Conservation (phyloP, 73 alveolate genomes). For the Uronychia binucleata region DNA sequence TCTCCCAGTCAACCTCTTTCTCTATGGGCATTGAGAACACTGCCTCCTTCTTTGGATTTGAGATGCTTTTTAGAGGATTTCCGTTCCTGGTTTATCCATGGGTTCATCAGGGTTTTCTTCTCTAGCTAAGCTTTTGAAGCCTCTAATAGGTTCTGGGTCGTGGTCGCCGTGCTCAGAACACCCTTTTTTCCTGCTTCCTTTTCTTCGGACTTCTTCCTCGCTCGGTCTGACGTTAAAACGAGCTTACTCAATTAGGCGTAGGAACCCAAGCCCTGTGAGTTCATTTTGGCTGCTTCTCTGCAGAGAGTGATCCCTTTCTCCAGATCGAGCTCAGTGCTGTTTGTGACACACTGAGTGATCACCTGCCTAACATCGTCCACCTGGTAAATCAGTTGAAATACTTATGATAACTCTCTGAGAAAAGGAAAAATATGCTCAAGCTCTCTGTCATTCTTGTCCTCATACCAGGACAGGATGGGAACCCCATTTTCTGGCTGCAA, state of each 20-base stretch:
- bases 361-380: constrained; percentile 53
- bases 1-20: not conserved
- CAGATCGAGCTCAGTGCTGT: constrained; percentile 4
- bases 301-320: not conserved
- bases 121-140: not conserved
- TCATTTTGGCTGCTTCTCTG: too few relatives aligned
- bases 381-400: too few relatives aligned
- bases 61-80: not conserved
- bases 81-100: not conserved
- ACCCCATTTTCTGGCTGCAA: constrained; percentile 72
- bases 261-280: too few relatives aligned
- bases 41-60: not conserved
- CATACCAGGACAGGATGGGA: constrained; percentile 69
- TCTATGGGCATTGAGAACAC: not conserved
- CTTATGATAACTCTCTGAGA: constrained; percentile 25
- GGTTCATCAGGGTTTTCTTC: not conserved
- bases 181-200: not conserved
- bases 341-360: constrained; percentile 21
- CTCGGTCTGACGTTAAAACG: not conserved
- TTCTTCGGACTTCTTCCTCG: not conserved
- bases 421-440: constrained; percentile 48
- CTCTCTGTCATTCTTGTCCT: constrained; percentile 73
- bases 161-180: not conserved
- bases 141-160: not conserved
- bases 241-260: too few relatives aligned